Evolutionary conservation across 2,329 filamentous ascomycete species (phyloP), one percentile per base, ranked within the genome.

Genomic region (Calonectria fujianensis): DNA sequence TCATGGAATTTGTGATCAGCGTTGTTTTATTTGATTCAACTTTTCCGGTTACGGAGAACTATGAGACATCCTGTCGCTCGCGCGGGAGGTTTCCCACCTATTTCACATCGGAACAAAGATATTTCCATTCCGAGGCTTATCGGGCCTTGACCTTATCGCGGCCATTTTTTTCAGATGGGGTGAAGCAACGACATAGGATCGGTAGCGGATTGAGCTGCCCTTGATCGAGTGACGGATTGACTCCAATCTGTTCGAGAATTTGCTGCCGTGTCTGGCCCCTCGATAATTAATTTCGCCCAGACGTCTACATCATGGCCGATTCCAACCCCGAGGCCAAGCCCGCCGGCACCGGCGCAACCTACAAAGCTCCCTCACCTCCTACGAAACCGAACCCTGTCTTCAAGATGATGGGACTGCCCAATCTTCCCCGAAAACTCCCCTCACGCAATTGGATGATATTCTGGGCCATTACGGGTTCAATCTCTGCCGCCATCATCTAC

Each of bases 381-480:
- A 86, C 61, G 85, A 88, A 80, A 66, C 81, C 90, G 65, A 96
- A 96, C 85, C 94, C 93, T 54, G 94, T 92, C 69, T 91, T 95
- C 81, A 91, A 91, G 77, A 94, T 95, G 90, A 92, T 97, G 87
- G 96, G 96, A 72, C 88, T 99, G 73, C 96, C 96, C 66, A 94
- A 93, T 79, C 91, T 98, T 75, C 94, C 94, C 74, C 90, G 93
- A 80, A 95, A 93, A 85, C 92, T 99, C 24, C 97, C 97, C 10
- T 98, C 96, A 24, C 94, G 97, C 75, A 98, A 98, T 85, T 99
- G 97, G 97, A 92, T 97, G 86, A 98, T 99, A 82, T 99, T 99
- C 87, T 92, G 96, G 85, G 89, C 94, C 61, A 85, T 98, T 70
- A 93, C 94, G 14, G 93, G 93, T 69, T 91, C 94, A 61, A 94